These are phyloP conservation scores for Thuidium tamariscinum DNA, from an alignment of 225 moss, liverwort and hornwort species.

Conservation along the genomic window DNA sequence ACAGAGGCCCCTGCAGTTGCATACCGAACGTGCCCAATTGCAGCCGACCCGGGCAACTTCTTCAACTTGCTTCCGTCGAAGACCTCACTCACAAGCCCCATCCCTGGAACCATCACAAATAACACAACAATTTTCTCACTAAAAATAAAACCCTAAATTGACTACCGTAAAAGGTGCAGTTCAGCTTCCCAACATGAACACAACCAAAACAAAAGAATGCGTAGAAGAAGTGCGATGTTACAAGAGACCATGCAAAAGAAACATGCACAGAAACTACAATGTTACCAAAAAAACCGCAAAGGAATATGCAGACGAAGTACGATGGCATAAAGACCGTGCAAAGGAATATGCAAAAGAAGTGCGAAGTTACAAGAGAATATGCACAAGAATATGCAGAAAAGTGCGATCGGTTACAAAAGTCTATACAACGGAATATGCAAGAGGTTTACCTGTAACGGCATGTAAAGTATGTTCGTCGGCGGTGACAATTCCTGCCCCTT, in stretches of 20 bases:
- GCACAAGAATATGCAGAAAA: neutral
- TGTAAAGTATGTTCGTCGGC: conserved; percentile 48
- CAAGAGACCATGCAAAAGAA: neutral
- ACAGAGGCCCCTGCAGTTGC: conserved; percentile 88
- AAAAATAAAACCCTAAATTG: neutral
- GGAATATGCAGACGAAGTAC: neutral
- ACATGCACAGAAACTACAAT: neutral
- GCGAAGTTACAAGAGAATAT: neutral
- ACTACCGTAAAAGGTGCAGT: neutral
- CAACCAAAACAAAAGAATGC: neutral
- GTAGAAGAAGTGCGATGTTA: neutral
- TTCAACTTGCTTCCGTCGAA: conserved; percentile 58
- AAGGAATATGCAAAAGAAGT: neutral
- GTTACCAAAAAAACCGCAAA: neutral
- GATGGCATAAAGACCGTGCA: neutral
- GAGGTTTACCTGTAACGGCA: conserved; percentile 38
- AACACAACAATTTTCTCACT: neutral
- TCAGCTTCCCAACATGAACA: neutral
- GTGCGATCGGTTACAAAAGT: neutral
- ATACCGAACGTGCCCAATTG: conserved; percentile 82
- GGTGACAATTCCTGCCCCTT: conserved; percentile 93
- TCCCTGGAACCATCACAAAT: conserved; percentile 12
- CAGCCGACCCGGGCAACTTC: conserved; percentile 51
- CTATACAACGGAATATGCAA: neutral
- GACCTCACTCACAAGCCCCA: conserved; percentile 88